Evolutionary conservation across 2,329 filamentous ascomycete genomes (phyloP), one percentile per base, ranked within the genome.

Genomic region (Botrytis medusae): DNA sequence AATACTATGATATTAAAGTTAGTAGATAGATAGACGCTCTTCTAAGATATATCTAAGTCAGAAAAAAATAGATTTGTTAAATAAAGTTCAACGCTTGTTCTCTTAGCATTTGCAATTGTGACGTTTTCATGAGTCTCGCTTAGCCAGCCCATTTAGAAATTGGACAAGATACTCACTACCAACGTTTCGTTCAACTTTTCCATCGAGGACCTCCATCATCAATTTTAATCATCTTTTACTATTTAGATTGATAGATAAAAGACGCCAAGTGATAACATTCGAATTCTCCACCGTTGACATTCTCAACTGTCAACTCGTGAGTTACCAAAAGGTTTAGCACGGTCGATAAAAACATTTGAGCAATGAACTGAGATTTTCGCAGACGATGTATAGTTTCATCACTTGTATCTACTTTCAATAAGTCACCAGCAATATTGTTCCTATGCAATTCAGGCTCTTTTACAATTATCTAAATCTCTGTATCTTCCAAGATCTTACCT

Each of bases 31-130:
- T 1, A 37, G 20, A 40, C 1, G 5, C 16, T 5, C 22, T 37
- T 25, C 2, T 40, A 25, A 0, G 2, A 0, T 61, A 25, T 37
- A 25, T 37, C 3, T 1, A 2, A 7, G 20, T 2, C 0, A 14
- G n/a, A 2, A 60, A 1, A 6, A 12, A 5, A 4, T n/a, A n/a
- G 22, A 14, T 25, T 3, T 8, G 8, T 25, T 37, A 9, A 7
- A 40, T 4, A 2, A 5, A 7, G 25, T 37, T 40, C 34, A 37
- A 2, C 9, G 18, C 2, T 4, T 1, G 5, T 40, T n/a, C 20
- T 16, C 2, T 4, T 34, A 4, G 4, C 2, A 0, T 60, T 60
- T 22, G 9, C 10, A 16, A 34, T 22, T 34, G 6, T 60, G 32
- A 18, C 14, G 4, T 37, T 25, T 40, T 61, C 20, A n/a, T 40